Conservation (phyloP, 768 basidiomycete genomes). For the Russula brevipes region DNA sequence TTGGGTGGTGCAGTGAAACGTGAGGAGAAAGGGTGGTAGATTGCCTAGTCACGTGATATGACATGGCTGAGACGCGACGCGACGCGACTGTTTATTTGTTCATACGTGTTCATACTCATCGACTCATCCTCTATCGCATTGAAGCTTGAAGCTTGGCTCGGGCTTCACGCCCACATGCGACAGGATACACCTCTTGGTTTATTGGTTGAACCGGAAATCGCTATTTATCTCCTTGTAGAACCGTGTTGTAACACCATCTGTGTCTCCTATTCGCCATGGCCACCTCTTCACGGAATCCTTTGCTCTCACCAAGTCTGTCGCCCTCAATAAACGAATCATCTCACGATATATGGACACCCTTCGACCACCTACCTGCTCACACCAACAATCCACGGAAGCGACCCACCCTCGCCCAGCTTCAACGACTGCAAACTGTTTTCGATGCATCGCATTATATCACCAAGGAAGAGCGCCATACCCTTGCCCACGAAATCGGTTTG, state of each 20-base stretch:
- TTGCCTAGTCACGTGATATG: background rate
- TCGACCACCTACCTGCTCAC: background rate
- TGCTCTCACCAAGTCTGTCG: slow-evolving; percentile 6
- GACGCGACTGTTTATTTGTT: slow-evolving; percentile 23
- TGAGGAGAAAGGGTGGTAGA: background rate
- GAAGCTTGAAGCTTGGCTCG: background rate
- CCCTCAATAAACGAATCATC: background rate
- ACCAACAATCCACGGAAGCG: slow-evolving; percentile 7
- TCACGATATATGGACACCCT: background rate
- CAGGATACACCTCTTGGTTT: background rate
- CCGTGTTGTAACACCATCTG: slow-evolving; percentile 6
- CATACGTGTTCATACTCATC: too few species aligned
- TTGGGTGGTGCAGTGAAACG: too few species aligned
- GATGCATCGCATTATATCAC: slow-evolving; percentile 15
- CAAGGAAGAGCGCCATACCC: slow-evolving; percentile 11
- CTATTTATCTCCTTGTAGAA: slow-evolving; percentile 10
- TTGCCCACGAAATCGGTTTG: slow-evolving; percentile 12
- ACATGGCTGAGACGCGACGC: background rate
- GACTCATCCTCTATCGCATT: background rate
- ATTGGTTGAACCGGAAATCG: background rate
- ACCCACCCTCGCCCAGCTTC: slow-evolving; percentile 9
- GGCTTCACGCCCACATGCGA: background rate
- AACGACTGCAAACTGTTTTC: slow-evolving; percentile 13
- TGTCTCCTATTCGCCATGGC: slow-evolving; percentile 1
- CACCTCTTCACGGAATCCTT: background rate